Percentiles rank a stretch among this genome's conserved stretches.
Evolutionary conservation across 345 rosid species (phyloP).

Genomic region (Hirschfeldia incana): DNA sequence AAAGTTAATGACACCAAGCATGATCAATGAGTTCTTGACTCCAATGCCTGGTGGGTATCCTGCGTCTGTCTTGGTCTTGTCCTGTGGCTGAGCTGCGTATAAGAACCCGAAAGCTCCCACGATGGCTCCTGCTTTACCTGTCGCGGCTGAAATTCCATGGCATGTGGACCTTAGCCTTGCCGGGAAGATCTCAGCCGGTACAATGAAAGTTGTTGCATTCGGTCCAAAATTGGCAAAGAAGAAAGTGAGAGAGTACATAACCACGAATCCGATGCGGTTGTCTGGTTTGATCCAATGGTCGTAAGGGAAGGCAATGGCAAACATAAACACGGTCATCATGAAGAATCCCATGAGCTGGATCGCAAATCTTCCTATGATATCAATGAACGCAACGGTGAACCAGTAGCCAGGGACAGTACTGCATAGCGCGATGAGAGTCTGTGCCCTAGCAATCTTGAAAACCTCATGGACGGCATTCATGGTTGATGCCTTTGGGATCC

Average conservation of each 20-base stretch:
- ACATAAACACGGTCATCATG: conserved; percentile 75
- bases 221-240: conserved; percentile 86
- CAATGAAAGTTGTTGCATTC: conserved; percentile 69
- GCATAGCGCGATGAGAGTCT: conserved; percentile 67
- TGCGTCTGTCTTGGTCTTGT: conserved; percentile 45
- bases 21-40: conserved; percentile 50
- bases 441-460: conserved; percentile 59
- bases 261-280: conserved; percentile 58
- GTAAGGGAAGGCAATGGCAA: conserved; percentile 73
- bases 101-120: conserved; percentile 74
- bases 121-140: conserved; percentile 74
- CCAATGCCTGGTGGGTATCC: conserved; percentile 59
- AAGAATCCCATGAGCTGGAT: conserved; percentile 75
- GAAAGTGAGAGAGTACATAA: conserved; percentile 63
- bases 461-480: conserved; percentile 69
- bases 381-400: conserved; percentile 65
- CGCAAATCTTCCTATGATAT: conserved; percentile 54
- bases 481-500: conserved; percentile 64
- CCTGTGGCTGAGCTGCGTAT: conserved; percentile 50
- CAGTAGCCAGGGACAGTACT: conserved; percentile 76
- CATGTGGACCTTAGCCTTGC: conserved; percentile 76
- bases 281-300: conserved; percentile 56
- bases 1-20: conserved; percentile 51
- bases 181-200: conserved; percentile 76
- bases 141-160: conserved; percentile 74